Percentiles rank a stretch among this genome's conserved stretches.
Evolutionary conservation across 352 stramenopile genomes (phyloP).

Genomic region (Phytophthora pisi): DNA sequence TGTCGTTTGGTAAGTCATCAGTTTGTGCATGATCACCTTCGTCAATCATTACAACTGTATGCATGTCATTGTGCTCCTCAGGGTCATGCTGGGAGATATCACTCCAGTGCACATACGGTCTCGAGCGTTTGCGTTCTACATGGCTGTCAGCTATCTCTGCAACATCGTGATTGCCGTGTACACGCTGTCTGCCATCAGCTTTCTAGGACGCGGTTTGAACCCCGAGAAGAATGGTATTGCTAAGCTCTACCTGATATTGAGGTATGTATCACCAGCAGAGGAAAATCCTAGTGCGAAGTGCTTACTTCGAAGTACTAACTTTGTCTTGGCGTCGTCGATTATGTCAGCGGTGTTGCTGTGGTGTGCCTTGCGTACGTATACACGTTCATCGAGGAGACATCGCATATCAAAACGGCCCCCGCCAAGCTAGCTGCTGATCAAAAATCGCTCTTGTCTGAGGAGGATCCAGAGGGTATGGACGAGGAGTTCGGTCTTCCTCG

Average conservation of each 20-base stretch:
- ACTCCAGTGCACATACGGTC: conserved; percentile 87
- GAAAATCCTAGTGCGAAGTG: not conserved
- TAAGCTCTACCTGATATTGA: conserved; percentile 85
- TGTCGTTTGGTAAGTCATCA: conserved; percentile 67
- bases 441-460: conserved; percentile 47
- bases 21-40: not conserved
- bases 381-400: conserved; percentile 66
- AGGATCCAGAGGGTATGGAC: conserved; percentile 31
- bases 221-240: conserved; percentile 86
- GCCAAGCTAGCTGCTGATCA: conserved; percentile 40
- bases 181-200: conserved; percentile 80
- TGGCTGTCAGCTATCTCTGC: conserved; percentile 84
- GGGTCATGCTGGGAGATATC: conserved; percentile 88
- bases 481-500: conserved; percentile 37
- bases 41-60: not conserved
- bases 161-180: conserved; percentile 84
- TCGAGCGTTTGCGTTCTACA: conserved; percentile 86
- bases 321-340: conserved; percentile 2
- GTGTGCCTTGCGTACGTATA: conserved; percentile 56
- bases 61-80: conserved; percentile 24
- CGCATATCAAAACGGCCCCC: conserved; percentile 45
- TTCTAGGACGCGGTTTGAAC: conserved; percentile 61
- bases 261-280: conserved; percentile 16
- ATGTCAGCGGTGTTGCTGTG: conserved; percentile 45
- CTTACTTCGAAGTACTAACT: not conserved